Conservation (phyloP, 805 yeast species). For the Pichia cephalocereana region DNA sequence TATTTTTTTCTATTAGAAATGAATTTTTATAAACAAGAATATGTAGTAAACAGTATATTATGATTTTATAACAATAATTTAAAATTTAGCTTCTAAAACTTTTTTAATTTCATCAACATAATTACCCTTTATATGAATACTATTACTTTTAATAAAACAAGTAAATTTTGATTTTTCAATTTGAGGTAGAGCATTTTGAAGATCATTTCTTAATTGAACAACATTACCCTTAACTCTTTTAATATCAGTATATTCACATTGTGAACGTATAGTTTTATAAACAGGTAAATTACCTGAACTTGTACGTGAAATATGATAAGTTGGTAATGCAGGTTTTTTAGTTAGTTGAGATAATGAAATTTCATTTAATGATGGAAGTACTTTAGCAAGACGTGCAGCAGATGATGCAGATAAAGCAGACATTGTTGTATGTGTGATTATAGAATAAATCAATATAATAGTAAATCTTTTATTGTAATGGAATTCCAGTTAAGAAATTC, state of each 20-base stretch:
- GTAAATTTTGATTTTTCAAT: slow-evolving; percentile 36
- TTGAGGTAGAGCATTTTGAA: slow-evolving; percentile 41
- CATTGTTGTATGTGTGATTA: neutral
- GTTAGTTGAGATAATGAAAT: slow-evolving; percentile 18
- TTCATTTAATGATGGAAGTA: slow-evolving; percentile 21
- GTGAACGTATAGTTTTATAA: slow-evolving; percentile 58
- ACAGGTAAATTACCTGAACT: slow-evolving; percentile 71
- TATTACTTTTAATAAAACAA: slow-evolving; percentile 41
- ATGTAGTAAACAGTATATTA: too few relatives aligned
- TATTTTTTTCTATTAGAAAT: too few relatives aligned
- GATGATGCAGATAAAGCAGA: slow-evolving; percentile 2
- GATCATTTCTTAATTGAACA: slow-evolving; percentile 54
- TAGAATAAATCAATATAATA: too few relatives aligned
- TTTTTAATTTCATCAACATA: slow-evolving; percentile 27
- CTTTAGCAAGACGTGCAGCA: slow-evolving; percentile 9
- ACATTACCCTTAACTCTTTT: slow-evolving; percentile 65
- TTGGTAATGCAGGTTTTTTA: slow-evolving; percentile 27
- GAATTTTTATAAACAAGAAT: too few relatives aligned
- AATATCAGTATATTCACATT: slow-evolving; percentile 59
- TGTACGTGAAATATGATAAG: slow-evolving; percentile 41
- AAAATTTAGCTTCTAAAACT: slow-evolving; percentile 18
- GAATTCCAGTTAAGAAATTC: too few relatives aligned
- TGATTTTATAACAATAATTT: neutral
- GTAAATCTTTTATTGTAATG: too few relatives aligned
- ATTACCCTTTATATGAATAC: slow-evolving; percentile 47